A percentile compares a stretch with the other conserved stretches of the same genome.
Evolutionary conservation across 2,329 filamentous ascomycete species (phyloP).

Genomic region (Sphaceloma murrayae): DNA sequence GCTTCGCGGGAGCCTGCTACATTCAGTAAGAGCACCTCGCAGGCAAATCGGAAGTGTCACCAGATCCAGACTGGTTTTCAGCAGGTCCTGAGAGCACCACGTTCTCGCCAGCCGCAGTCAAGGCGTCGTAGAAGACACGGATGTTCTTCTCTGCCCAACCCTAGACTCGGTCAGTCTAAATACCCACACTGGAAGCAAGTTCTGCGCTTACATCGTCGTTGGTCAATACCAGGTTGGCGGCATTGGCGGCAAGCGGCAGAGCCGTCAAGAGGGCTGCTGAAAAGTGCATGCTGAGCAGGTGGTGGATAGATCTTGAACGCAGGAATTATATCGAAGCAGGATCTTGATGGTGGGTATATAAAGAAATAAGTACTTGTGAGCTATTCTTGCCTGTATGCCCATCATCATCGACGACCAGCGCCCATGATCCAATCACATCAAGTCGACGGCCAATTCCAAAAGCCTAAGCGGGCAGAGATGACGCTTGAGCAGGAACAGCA

Average conservation of each 20-base stretch:
- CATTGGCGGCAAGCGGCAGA: constrained; percentile 10
- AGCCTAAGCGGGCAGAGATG: no score
- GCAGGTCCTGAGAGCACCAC: constrained; percentile 58
- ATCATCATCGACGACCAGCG: no score
- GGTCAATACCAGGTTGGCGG: constrained; percentile 48
- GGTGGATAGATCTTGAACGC: no score
- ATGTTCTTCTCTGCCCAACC: constrained; percentile 64
- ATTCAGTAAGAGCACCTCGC: not conserved
- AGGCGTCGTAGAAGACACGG: constrained; percentile 48
- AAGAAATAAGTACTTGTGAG: no score
- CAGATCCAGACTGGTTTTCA: constrained; percentile 54
- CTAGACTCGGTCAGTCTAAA: not conserved
- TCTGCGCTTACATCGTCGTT: constrained; percentile 50
- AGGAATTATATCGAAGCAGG: no score
- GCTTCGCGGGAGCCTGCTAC: constrained; percentile 44
- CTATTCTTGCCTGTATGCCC: no score
- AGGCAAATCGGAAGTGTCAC: constrained; percentile 29
- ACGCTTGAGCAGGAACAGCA: constrained; percentile 11
- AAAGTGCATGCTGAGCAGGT: constrained; percentile 12
- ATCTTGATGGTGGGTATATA: no score
- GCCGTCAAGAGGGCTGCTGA: not conserved
- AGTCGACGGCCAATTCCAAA: no score
- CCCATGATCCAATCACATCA: not conserved
- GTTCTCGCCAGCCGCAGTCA: constrained; percentile 48
- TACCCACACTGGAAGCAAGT: not conserved